These are phyloP conservation scores for Metschnikowia bowlesiae DNA, from an alignment of 805 yeast species.

Conservation along the genomic window DNA sequence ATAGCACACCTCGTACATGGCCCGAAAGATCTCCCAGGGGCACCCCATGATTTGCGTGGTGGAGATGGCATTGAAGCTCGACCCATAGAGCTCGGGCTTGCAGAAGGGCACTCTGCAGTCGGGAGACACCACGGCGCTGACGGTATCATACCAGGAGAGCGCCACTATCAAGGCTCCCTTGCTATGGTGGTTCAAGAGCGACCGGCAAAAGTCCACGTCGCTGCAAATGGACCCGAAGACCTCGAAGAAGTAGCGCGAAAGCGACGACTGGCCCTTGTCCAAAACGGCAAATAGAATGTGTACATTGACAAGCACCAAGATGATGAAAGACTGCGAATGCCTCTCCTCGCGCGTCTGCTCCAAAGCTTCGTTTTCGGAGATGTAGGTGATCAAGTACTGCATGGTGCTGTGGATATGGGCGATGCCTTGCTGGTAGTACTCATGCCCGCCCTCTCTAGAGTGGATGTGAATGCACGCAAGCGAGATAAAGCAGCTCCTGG, in stretches of 20 bases:
- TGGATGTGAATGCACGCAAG: constrained; percentile 55
- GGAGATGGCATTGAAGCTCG: constrained; percentile 37
- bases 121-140: constrained; percentile 51
- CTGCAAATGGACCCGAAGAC: constrained; percentile 48
- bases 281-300: constrained; percentile 50
- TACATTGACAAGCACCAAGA: constrained; percentile 49
- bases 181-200: constrained; percentile 42
- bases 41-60: constrained; percentile 56
- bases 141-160: constrained; percentile 59
- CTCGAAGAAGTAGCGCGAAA: constrained; percentile 46
- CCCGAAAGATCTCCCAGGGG: constrained; percentile 52
- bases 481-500: constrained; percentile 54
- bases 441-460: constrained; percentile 45
- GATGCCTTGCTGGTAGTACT: constrained; percentile 49
- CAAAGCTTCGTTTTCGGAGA: constrained; percentile 15
- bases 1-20: constrained; percentile 42
- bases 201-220: constrained; percentile 37
- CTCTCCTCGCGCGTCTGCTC: constrained; percentile 5
- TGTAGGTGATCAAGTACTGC: constrained; percentile 48
- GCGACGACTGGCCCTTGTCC: constrained; percentile 52
- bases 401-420: constrained; percentile 52
- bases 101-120: constrained; percentile 54
- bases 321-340: constrained; percentile 31
- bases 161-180: constrained; percentile 48
- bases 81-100: constrained; percentile 51